Conservation (phyloP, 768 basidiomycete genomes). For the Leccinum uliginosum region DNA sequence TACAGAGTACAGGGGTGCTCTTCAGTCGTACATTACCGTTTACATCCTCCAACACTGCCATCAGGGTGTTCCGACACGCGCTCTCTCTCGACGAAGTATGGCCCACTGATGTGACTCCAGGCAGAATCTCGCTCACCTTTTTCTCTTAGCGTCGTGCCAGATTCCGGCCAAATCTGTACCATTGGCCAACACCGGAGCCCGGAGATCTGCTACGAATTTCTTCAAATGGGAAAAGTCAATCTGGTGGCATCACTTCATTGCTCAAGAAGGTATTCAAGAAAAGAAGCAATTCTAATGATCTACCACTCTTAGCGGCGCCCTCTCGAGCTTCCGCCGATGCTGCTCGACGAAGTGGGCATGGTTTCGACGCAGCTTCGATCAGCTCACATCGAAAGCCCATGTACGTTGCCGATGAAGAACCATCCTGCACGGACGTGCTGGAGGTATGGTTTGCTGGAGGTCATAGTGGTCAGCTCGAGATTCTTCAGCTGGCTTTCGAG, state of each 20-base stretch:
- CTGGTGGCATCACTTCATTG: neutral
- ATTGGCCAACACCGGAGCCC: slow-evolving; percentile 30
- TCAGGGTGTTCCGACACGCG: slow-evolving; percentile 74
- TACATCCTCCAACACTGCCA: slow-evolving; percentile 53
- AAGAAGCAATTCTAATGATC: neutral
- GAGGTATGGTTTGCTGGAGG: slow-evolving; percentile 83
- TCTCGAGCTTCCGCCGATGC: neutral
- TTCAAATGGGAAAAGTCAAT: neutral
- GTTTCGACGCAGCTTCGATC: neutral
- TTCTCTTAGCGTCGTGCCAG: slow-evolving; percentile 53
- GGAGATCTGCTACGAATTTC: neutral
- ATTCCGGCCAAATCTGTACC: slow-evolving; percentile 62
- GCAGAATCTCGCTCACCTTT: slow-evolving; percentile 7
- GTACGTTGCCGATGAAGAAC: slow-evolving; percentile 3
- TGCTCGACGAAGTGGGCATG: neutral
- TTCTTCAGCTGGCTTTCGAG: neutral
- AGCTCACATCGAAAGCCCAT: neutral
- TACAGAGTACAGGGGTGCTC: slow-evolving; percentile 70
- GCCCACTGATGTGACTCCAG: neutral
- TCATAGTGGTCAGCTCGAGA: slow-evolving; percentile 51
- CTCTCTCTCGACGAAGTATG: slow-evolving; percentile 71
- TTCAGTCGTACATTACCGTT: slow-evolving; percentile 61
- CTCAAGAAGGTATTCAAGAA: slow-evolving; percentile 1
- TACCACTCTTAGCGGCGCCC: neutral
- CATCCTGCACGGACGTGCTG: slow-evolving; percentile 44